phyloP scores from a whole-genome alignment of 805 yeast genomes.

The Danielia oregonensis region DNA sequence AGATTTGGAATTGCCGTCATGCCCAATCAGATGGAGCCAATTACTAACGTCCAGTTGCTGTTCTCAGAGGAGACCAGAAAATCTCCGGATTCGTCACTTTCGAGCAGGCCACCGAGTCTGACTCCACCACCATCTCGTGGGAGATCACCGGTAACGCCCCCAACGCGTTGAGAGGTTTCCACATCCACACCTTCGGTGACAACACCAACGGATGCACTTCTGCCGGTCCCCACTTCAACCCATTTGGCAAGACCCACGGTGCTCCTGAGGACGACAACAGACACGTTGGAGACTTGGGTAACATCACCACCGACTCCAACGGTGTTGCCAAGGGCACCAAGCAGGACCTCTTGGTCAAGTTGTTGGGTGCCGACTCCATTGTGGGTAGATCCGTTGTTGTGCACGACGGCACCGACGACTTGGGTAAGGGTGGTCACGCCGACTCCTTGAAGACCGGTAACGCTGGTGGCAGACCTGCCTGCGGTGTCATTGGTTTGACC shows the following conservation, averaged over 20 bases:
- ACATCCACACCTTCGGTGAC: slow-evolving; percentile 97
- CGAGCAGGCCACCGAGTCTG: slow-evolving; percentile 75
- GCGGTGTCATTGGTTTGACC: slow-evolving; percentile 92
- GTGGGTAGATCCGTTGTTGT: slow-evolving; percentile 95
- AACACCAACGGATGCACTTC: slow-evolving; percentile 99
- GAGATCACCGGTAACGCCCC: slow-evolving; percentile 88
- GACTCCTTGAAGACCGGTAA: slow-evolving; percentile 95
- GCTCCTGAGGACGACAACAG: slow-evolving; percentile 78
- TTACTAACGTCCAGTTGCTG: slow-evolving; percentile 63
- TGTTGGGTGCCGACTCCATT: slow-evolving; percentile 83
- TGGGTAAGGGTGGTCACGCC: slow-evolving; percentile 89
- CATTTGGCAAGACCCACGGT: slow-evolving; percentile 85
- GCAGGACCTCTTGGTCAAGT: slow-evolving; percentile 71
- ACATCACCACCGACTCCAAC: slow-evolving; percentile 77
- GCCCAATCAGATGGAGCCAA: no score
- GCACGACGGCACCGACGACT: slow-evolving; percentile 89
- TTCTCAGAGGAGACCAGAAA: slow-evolving; percentile 90
- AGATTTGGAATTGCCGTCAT: no score
- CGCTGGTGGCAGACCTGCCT: slow-evolving; percentile 97
- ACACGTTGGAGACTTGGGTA: slow-evolving; percentile 97
- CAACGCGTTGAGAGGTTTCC: slow-evolving; percentile 93
- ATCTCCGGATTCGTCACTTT: slow-evolving; percentile 86
- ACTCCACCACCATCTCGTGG: slow-evolving; percentile 83
- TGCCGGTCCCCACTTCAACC: slow-evolving; percentile 97
- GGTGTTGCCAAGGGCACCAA: slow-evolving; percentile 92